Evolutionary conservation across 306 rosid species (phyloP).

Genomic region (Inga laurina): DNA sequence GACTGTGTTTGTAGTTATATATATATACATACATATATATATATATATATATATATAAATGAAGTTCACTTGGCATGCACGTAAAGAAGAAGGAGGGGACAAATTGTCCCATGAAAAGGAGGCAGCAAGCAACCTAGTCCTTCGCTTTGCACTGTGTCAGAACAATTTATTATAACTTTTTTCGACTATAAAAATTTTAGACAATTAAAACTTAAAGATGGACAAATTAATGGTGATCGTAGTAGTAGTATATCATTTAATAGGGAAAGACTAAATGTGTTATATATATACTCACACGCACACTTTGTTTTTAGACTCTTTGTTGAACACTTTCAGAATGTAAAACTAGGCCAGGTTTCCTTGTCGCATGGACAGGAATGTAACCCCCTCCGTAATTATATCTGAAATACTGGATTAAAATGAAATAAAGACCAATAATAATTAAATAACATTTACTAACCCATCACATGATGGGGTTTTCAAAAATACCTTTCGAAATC

Average conservation of each 20-base stretch:
- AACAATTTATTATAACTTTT: not conserved
- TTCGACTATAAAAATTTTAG: not conserved
- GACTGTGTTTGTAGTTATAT: constrained; percentile 3
- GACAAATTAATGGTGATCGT: no score
- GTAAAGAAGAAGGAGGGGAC: constrained; percentile 50
- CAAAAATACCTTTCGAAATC: no score
- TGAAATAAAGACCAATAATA: no score
- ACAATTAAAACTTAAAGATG: not conserved
- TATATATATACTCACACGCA: not conserved
- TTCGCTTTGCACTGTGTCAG: not conserved
- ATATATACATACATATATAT: not conserved
- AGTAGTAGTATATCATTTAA: not conserved
- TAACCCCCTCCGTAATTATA: no score
- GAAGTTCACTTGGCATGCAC: constrained; percentile 76
- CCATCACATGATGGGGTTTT: no score
- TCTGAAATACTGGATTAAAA: no score
- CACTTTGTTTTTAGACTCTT: not conserved
- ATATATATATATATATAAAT: not conserved
- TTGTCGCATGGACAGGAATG: not conserved
- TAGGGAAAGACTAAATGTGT: not conserved
- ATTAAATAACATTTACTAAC: no score
- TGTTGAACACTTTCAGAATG: not conserved
- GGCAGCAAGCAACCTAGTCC: constrained; percentile 62
- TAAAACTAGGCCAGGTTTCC: not conserved
- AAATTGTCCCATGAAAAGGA: constrained; percentile 65